Conservation (phyloP, 2,329 filamentous ascomycete genomes). For the Stachybotrys elegans region DNA sequence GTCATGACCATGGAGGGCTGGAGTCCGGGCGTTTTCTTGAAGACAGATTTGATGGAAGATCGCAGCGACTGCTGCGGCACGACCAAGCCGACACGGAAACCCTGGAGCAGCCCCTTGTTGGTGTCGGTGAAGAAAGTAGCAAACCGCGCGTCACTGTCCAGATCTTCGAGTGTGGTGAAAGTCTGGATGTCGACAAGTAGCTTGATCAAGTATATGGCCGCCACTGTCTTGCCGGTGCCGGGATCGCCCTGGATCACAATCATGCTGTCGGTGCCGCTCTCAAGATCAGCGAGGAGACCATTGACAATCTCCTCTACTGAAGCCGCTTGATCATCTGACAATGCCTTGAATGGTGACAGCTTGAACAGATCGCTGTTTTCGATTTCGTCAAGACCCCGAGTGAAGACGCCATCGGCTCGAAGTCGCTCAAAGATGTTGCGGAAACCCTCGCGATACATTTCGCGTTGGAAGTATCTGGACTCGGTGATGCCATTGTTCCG, state of each 20-base stretch:
- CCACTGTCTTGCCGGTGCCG: conserved; percentile 4
- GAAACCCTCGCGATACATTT: not conserved
- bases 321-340: not conserved
- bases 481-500: not conserved
- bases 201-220: conserved; percentile 7
- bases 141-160: conserved; percentile 6
- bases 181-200: conserved; percentile 6
- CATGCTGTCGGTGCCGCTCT: not conserved
- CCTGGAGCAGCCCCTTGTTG: conserved; percentile 5
- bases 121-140: conserved; percentile 5
- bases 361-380: not conserved
- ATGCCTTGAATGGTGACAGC: not conserved
- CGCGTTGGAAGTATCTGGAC: not conserved
- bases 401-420: not conserved
- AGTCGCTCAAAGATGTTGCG: not conserved
- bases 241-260: not conserved
- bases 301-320: not conserved
- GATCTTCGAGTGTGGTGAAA: conserved; percentile 8
- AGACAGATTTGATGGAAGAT: conserved; percentile 7
- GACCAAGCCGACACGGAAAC: conserved; percentile 5
- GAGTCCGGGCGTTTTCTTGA: conserved; percentile 7
- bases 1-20: conserved; percentile 7
- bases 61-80: conserved; percentile 6
- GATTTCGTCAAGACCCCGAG: not conserved
- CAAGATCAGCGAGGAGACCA: not conserved